These are phyloP conservation scores for Casuarina equisetifolia DNA, from an alignment of 306 rosid species.

Conservation along the genomic window DNA sequence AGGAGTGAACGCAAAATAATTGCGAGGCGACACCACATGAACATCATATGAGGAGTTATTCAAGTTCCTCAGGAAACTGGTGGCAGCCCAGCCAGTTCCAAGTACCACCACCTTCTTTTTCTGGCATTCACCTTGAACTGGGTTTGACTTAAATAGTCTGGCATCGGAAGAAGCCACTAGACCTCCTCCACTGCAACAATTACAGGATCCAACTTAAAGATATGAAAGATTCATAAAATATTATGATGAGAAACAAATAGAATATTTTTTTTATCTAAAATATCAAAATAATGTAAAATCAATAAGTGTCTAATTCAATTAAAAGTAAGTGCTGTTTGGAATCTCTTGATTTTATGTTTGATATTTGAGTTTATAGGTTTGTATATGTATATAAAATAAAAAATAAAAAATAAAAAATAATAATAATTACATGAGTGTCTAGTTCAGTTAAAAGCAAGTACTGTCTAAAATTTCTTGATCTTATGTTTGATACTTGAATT, in stretches of 20 bases:
- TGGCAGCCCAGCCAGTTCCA: slow-evolving; percentile 97
- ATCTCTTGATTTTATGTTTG: too few species aligned
- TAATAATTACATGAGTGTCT: too few species aligned
- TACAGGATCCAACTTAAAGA: slow-evolving; percentile 4
- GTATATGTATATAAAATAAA: too few species aligned
- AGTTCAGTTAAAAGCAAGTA: too few species aligned
- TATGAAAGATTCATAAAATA: neutral
- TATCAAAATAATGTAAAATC: too few species aligned
- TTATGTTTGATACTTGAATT: too few species aligned
- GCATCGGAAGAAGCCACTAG: slow-evolving; percentile 65
- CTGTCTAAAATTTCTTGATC: too few species aligned
- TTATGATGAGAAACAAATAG: neutral
- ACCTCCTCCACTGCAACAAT: slow-evolving; percentile 74
- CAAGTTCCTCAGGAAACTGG: slow-evolving; percentile 79
- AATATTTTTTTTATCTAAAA: neutral
- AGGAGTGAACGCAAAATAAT: slow-evolving; percentile 91
- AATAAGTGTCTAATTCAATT: too few species aligned
- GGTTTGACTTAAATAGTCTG: slow-evolving; percentile 22
- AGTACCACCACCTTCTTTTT: slow-evolving; percentile 86
- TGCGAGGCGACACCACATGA: slow-evolving; percentile 87
- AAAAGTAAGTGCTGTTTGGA: too few species aligned
- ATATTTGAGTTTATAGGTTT: too few species aligned
- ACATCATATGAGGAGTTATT: slow-evolving; percentile 65
- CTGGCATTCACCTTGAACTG: slow-evolving; percentile 33
- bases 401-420: too few species aligned